Evolutionary conservation across 1,139 yeast genomes (phyloP), one percentile per base, ranked within the genome.

Genomic region (Suhomyces yuchorum): DNA sequence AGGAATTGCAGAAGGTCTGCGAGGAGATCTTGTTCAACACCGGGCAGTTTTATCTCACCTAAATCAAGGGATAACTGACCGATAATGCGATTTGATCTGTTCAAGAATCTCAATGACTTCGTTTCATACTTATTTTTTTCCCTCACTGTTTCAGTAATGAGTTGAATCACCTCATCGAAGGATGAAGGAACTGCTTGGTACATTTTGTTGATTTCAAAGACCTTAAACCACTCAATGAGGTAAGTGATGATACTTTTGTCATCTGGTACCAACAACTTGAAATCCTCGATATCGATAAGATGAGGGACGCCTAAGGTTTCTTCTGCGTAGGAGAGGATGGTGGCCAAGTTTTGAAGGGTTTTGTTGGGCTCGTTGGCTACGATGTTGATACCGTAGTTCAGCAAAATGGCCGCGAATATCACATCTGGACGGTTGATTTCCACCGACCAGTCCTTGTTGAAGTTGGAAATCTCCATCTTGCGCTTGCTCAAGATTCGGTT

Each of bases 171-270:
- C 2, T 57, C 56, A 47, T 68, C 52, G 33, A 42, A 51, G 8
- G 43, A 24, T n/a, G 37, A 9, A 19, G 43, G 37, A 14, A 28
- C 30, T 8, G 38, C 26, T 12, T 14, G 24, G 20, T 37, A 35
- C 17, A 35, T 15, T 26, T 38, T 38, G 15, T 37, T 37, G 37
- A 63, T 50, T 59, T 65, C 85, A 71, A 58, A 68, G 34, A 75
- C 74, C 51, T 81, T 83, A 63, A 78, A 84, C 84, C 87, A 82
- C 57, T 84, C 82, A 22, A 85, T 77, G n/a, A 84, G 67, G 59
- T 81, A 84, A 15, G 85, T 78, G 57, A 85, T 74, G n/a, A 85
- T 70, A 39, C 85, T 78, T 53, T 82, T 78, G 57, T 85, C 91
- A 56, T 85, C 90, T 0, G 87, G 87, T 22, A 71, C 73, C 20